Evolutionary conservation across 1,139 yeast species (phyloP).

Genomic region (Yarrowia galli): DNA sequence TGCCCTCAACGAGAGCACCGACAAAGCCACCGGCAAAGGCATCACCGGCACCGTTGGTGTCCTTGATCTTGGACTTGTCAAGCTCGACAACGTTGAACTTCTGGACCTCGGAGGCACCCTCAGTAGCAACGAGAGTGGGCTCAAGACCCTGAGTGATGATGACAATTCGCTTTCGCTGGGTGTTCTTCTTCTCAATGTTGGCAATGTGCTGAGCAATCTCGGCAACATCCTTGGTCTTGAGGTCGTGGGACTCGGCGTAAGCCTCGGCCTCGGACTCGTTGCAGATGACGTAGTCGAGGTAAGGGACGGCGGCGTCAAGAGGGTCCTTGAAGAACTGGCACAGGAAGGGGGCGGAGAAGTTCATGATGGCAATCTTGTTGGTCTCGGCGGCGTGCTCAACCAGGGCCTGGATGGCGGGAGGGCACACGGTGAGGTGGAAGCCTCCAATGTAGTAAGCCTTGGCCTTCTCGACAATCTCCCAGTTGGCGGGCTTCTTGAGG

Average conservation of each 20-base stretch:
- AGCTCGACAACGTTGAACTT: constrained; percentile 76
- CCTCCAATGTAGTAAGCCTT: constrained; percentile 93
- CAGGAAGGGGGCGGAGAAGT: constrained; percentile 96
- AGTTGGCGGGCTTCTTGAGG: constrained; percentile 86
- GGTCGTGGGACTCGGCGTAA: constrained; percentile 83
- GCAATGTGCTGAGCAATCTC: constrained; percentile 87
- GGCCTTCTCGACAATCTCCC: constrained; percentile 84
- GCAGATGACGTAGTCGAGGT: constrained; percentile 91
- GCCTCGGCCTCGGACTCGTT: constrained; percentile 98
- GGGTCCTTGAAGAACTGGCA: constrained; percentile 95
- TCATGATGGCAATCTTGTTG: constrained; percentile 83
- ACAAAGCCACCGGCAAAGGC: constrained; percentile 98
- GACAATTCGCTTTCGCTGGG: constrained; percentile 70
- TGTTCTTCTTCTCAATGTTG: constrained; percentile 76
- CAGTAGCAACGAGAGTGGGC: constrained; percentile 74
- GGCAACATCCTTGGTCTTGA: constrained; percentile 65
- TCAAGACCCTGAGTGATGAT: constrained; percentile 87
- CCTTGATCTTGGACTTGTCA: constrained; percentile 71
- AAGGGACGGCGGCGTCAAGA: constrained; percentile 78
- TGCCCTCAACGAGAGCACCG: constrained; percentile 84
- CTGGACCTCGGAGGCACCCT: constrained; percentile 52
- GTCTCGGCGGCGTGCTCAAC: constrained; percentile 90
- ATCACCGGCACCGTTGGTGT: constrained; percentile 99
- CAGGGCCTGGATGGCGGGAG: constrained; percentile 86
- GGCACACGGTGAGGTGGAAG: constrained; percentile 96